These are phyloP conservation scores for Diplodia scrobiculata DNA, from an alignment of 2,329 filamentous ascomycete species.

Conservation along the genomic window DNA sequence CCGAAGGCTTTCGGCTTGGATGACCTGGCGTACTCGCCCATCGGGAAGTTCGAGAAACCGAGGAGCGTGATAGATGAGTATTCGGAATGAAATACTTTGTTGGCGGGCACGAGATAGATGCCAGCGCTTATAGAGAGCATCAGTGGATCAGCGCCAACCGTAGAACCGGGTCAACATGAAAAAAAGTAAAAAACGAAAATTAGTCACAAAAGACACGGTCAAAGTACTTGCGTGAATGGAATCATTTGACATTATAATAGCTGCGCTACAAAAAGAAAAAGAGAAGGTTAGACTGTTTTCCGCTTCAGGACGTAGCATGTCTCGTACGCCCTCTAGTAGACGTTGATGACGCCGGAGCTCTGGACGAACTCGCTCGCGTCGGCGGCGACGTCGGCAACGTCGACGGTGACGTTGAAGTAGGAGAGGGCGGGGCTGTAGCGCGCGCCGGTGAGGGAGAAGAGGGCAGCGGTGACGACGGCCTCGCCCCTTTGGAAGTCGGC, in stretches of 20 bases:
- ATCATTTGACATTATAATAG: too few species aligned
- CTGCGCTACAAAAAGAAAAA: too few species aligned
- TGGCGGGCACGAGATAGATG: too few species aligned
- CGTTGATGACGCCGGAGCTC: neutral
- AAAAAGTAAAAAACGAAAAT: too few species aligned
- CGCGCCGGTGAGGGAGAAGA: slow-evolving; percentile 32
- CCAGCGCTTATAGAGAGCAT: too few species aligned
- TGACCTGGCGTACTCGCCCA: slow-evolving; percentile 53
- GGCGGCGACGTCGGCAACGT: slow-evolving; percentile 29
- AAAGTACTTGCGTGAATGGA: too few species aligned
- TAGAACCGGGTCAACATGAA: too few species aligned
- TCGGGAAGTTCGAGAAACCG: slow-evolving; percentile 56
- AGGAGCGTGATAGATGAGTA: slow-evolving; percentile 59
- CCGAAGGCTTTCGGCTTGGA: slow-evolving; percentile 55
- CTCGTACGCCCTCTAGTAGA: neutral
- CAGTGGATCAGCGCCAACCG: too few species aligned
- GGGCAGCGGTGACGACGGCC: slow-evolving; percentile 34
- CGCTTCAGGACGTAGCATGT: too few species aligned
- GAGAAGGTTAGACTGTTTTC: too few species aligned
- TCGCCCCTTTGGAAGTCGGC: slow-evolving; percentile 32
- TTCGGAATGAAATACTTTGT: slow-evolving; percentile 11
- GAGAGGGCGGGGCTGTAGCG: slow-evolving; percentile 10
- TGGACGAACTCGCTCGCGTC: neutral
- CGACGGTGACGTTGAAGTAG: slow-evolving; percentile 36
- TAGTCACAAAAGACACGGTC: too few species aligned